Conservation (phyloP, 2,329 filamentous ascomycete species). For the Xylaria hypoxylon region DNA sequence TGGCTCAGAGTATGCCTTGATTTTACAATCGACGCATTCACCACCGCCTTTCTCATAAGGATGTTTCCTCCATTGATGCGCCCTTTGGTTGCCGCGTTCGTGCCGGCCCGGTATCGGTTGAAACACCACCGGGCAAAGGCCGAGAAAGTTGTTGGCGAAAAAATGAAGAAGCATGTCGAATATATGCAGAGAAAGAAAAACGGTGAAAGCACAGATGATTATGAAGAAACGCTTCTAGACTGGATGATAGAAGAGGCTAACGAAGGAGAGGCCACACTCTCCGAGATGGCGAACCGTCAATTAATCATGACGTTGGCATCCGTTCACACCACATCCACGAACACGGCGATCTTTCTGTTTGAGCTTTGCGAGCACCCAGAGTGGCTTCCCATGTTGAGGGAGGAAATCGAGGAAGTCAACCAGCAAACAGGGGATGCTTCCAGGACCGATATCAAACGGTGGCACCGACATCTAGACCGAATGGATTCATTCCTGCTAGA, state of each 20-base stretch:
- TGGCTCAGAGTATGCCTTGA: slow-evolving; percentile 38
- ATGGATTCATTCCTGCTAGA: slow-evolving; percentile 15
- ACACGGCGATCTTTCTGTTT: slow-evolving; percentile 25
- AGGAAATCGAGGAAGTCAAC: slow-evolving; percentile 30
- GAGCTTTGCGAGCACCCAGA: slow-evolving; percentile 39
- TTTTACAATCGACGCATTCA: slow-evolving; percentile 35
- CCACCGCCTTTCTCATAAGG: slow-evolving; percentile 30
- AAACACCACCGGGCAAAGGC: slow-evolving; percentile 7
- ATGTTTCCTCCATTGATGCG: slow-evolving; percentile 37
- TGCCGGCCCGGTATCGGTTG: slow-evolving; percentile 31
- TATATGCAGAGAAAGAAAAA: slow-evolving; percentile 12
- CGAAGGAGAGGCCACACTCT: slow-evolving; percentile 16
- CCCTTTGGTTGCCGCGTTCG: slow-evolving; percentile 53
- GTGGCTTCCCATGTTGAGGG: slow-evolving; percentile 28
- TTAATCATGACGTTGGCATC: slow-evolving; percentile 29
- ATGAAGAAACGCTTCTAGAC: slow-evolving; percentile 32
- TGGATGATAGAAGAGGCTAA: slow-evolving; percentile 37
- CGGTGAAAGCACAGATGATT: slow-evolving; percentile 2
- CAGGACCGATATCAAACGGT: slow-evolving; percentile 10
- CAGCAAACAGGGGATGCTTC: slow-evolving; percentile 21
- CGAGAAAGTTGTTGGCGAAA: slow-evolving; percentile 2
- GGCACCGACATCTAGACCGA: slow-evolving; percentile 12
- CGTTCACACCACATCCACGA: slow-evolving; percentile 25
- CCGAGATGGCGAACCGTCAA: slow-evolving; percentile 30
- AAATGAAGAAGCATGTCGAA: slow-evolving; percentile 24